phyloP scores from a whole-genome alignment of 2,329 filamentous ascomycete species.

The Fusarium sp. region DNA sequence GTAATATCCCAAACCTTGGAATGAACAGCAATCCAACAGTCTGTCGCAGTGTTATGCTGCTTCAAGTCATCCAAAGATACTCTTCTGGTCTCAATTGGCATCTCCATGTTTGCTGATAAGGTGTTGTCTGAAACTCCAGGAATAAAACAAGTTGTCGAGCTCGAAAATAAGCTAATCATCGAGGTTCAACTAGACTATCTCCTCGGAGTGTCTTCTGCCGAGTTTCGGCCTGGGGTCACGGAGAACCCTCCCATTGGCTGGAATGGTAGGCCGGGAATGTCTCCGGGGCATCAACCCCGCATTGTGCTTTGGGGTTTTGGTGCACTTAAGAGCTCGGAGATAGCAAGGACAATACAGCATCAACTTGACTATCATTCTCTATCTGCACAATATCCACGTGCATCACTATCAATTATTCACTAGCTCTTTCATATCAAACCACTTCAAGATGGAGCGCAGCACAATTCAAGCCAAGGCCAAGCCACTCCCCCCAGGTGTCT shows the following conservation, averaged over 20 bases:
- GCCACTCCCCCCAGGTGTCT: constrained; percentile 56
- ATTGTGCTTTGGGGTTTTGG: not conserved
- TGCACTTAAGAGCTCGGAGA: constrained; percentile 12
- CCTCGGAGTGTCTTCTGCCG: not conserved
- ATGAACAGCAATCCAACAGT: constrained; percentile 77
- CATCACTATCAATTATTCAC: not conserved
- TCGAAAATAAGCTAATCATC: constrained; percentile 20
- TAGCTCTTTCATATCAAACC: not conserved
- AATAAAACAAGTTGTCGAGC: not conserved
- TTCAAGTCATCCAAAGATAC: constrained; percentile 53
- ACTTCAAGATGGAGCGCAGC: constrained; percentile 43
- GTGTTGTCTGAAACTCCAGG: not conserved
- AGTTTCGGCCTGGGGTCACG: not conserved
- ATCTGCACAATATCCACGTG: not conserved
- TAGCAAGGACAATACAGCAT: not conserved
- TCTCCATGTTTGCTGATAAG: constrained; percentile 13
- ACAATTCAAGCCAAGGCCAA: constrained; percentile 50
- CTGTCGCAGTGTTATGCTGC: constrained; percentile 58
- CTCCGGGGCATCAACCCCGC: not conserved
- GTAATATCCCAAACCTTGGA: constrained; percentile 77
- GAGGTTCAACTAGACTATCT: not conserved
- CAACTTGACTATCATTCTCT: not conserved
- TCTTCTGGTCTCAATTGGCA: constrained; percentile 1
- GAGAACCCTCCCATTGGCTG: constrained; percentile 17
- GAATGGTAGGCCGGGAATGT: not conserved